These are phyloP conservation scores for Xerocomus amazonicus DNA, from an alignment of 1,284 basidiomycete species.

Conservation along the genomic window DNA sequence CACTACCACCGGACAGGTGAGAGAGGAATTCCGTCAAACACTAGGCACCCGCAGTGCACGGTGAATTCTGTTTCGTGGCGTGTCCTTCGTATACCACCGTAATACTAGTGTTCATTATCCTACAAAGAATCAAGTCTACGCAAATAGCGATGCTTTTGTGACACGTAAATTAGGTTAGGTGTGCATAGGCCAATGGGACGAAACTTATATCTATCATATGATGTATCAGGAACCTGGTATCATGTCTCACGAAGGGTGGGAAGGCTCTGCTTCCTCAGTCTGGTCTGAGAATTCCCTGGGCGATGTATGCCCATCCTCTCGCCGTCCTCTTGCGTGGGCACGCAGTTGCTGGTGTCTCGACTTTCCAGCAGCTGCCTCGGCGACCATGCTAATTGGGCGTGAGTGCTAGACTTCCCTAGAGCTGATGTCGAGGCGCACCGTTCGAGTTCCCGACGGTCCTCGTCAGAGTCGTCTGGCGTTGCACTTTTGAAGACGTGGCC, in stretches of 20 bases:
- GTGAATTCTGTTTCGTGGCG: slow-evolving; percentile 6
- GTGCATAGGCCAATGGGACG: slow-evolving; percentile 11
- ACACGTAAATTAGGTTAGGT: slow-evolving; percentile 21
- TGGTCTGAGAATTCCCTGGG: slow-evolving; percentile 20
- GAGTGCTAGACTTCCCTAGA: slow-evolving; percentile 5
- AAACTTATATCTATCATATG: neutral
- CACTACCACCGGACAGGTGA: slow-evolving; percentile 28
- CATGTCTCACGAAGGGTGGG: slow-evolving; percentile 13
- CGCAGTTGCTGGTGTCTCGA: slow-evolving; percentile 48
- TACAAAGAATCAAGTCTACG: slow-evolving; percentile 8
- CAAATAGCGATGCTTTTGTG: slow-evolving; percentile 9
- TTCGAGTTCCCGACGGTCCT: slow-evolving; percentile 89
- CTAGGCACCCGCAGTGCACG: slow-evolving; percentile 1
- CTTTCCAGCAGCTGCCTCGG: slow-evolving; percentile 66
- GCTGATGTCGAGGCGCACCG: slow-evolving; percentile 43
- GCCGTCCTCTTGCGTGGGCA: slow-evolving; percentile 37
- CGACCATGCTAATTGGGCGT: slow-evolving; percentile 52
- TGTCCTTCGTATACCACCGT: slow-evolving; percentile 10
- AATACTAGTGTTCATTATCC: slow-evolving; percentile 17
- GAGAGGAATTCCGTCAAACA: slow-evolving; percentile 28
- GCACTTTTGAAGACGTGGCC: slow-evolving; percentile 86
- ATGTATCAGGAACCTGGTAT: slow-evolving; percentile 16
- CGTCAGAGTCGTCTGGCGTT: slow-evolving; percentile 83
- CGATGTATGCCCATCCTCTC: slow-evolving; percentile 32
- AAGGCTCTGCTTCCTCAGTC: slow-evolving; percentile 11